A percentile compares a stretch with the other conserved stretches of the same genome.
Conservation (phyloP, 805 yeast species). For the Metschnikowia kunwiensis region DNA sequence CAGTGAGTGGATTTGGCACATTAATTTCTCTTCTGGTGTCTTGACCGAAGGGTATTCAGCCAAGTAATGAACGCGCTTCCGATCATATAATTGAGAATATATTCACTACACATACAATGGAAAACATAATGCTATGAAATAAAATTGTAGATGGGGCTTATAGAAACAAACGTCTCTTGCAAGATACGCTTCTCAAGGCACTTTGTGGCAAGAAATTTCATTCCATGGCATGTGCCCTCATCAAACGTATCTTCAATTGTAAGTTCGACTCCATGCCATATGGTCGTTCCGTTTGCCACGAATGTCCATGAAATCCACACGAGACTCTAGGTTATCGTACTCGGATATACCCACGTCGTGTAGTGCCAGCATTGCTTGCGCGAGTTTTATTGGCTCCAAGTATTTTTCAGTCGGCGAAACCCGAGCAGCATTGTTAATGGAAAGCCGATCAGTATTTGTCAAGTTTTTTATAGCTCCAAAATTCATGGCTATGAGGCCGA, state of each 20-base stretch:
- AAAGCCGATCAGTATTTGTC: slow-evolving; percentile 14
- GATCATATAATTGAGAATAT: no score
- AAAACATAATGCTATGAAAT: no score
- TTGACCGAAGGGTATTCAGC: no score
- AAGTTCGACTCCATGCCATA: slow-evolving; percentile 27
- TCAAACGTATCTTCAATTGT: no score
- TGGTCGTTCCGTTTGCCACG: slow-evolving; percentile 43
- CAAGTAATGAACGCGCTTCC: no score
- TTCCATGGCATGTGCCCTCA: no score
- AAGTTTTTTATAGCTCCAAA: slow-evolving; percentile 37
- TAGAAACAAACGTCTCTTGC: no score
- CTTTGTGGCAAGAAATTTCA: no score
- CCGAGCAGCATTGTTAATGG: slow-evolving; percentile 24
- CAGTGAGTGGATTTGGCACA: slow-evolving; percentile 11
- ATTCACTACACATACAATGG: no score
- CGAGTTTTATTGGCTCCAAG: slow-evolving; percentile 46
- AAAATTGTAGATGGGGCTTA: no score
- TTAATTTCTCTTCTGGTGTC: neutral
- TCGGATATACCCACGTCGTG: slow-evolving; percentile 48
- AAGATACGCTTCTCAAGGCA: no score
- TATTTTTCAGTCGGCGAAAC: slow-evolving; percentile 28
- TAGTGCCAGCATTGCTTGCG: slow-evolving; percentile 44
- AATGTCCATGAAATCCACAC: slow-evolving; percentile 53
- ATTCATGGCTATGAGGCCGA: slow-evolving; percentile 45
- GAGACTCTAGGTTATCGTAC: slow-evolving; percentile 46